phyloP scores from a whole-genome alignment of 192 early-diverging fungal species.

The Linnemannia elongata region DNA sequence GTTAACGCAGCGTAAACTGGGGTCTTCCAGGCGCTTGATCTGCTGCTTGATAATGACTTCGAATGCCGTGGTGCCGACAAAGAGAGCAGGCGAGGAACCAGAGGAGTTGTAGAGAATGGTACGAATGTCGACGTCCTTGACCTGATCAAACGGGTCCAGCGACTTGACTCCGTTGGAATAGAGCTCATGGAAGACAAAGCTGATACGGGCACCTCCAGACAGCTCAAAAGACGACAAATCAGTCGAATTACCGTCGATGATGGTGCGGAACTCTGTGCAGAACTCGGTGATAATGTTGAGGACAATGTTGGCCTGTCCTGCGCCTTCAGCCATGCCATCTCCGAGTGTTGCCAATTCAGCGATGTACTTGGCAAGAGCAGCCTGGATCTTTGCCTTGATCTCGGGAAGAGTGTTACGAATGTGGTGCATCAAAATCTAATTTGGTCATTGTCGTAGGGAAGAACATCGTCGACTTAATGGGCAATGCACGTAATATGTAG shows the following conservation, averaged over 20 bases:
- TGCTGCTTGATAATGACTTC: constrained; percentile 99
- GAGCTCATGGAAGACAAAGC: constrained; percentile 99
- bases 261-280: constrained; percentile 94
- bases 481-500: not conserved
- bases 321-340: constrained; percentile 88
- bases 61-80: constrained; percentile 98
- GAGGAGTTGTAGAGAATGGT: constrained; percentile 99
- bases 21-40: constrained; percentile 98
- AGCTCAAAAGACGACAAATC: constrained; percentile 96
- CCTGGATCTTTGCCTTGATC: constrained; percentile 97
- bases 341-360: constrained; percentile 91
- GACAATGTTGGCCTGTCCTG: constrained; percentile 86
- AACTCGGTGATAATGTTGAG: constrained; percentile 99
- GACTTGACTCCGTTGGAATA: constrained; percentile 91
- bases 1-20: constrained; percentile 93
- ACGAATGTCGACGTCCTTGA: constrained; percentile 99
- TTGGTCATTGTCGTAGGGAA: not conserved
- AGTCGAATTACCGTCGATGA: constrained; percentile 95
- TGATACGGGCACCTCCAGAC: constrained; percentile 97
- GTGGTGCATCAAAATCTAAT: constrained; percentile 98
- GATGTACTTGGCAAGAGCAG: constrained; percentile 86
- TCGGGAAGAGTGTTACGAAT: constrained; percentile 98
- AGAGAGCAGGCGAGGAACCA: constrained; percentile 96
- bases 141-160: constrained; percentile 98
- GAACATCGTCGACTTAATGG: not conserved